A percentile compares a stretch with the other conserved stretches of the same genome.
These are phyloP conservation scores for Aureobasidium uvarum DNA, from an alignment of 2,329 filamentous ascomycete species.

Conservation along the genomic window DNA sequence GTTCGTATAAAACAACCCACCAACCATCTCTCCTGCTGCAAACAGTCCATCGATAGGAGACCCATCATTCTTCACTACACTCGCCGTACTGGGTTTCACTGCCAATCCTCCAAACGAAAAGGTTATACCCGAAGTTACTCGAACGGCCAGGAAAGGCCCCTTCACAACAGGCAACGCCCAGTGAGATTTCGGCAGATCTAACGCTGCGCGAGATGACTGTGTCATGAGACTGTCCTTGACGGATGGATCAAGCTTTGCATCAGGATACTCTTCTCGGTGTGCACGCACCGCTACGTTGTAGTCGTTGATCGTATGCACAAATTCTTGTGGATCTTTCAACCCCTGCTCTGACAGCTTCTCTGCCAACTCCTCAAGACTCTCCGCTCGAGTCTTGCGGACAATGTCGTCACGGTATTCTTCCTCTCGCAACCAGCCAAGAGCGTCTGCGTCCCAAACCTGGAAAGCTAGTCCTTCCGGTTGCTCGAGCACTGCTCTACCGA, in stretches of 20 bases:
- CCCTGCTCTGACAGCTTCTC: slow-evolving; percentile 50
- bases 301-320: slow-evolving; percentile 53
- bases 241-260: slow-evolving; percentile 57
- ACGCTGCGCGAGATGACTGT: slow-evolving; percentile 47
- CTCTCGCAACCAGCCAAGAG: slow-evolving; percentile 53
- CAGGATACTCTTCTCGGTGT: slow-evolving; percentile 48
- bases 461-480: slow-evolving; percentile 61
- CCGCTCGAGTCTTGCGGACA: slow-evolving; percentile 53
- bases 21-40: slow-evolving; percentile 65
- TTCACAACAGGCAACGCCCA: slow-evolving; percentile 61
- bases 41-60: slow-evolving; percentile 55
- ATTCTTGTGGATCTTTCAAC: slow-evolving; percentile 47
- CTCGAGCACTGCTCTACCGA: slow-evolving; percentile 60
- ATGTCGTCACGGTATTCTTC: slow-evolving; percentile 64
- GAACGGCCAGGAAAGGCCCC: slow-evolving; percentile 61
- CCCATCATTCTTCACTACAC: slow-evolving; percentile 51
- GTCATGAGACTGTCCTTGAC: slow-evolving; percentile 62
- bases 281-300: slow-evolving; percentile 59
- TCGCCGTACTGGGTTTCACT: slow-evolving; percentile 55
- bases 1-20: slow-evolving; percentile 62
- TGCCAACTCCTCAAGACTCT: slow-evolving; percentile 57
- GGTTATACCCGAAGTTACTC: slow-evolving; percentile 64
- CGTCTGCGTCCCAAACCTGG: slow-evolving; percentile 62
- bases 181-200: slow-evolving; percentile 61
- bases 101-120: slow-evolving; percentile 67